Base-by-base conservation (phyloP, 768 basidiomycete genomes). In the Collybia sp. region DNA sequence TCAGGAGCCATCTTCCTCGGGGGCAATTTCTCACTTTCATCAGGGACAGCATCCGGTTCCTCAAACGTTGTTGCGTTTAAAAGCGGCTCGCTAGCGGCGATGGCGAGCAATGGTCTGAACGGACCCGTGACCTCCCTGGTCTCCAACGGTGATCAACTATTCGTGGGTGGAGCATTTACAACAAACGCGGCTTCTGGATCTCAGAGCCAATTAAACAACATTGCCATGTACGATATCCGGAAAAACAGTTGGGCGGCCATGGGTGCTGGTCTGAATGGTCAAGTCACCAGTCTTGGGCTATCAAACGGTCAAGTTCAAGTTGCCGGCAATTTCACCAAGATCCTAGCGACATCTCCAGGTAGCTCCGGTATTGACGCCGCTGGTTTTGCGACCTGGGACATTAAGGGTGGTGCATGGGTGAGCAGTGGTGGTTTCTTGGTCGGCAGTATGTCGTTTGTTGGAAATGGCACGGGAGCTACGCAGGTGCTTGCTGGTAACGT, bases 91-190 rank as follows among this genome's bases (percentile, higher is more conserved):
- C 67, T 90, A 20, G 56, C 67, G 8, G 56, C 74, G 0, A 58
- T 93, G 13, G 58, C 83, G 0, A 68, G 75, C 11, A 75, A 76
- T 19, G 96, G 96, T 9, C 72, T 98, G 44, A 82, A 94, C 58
- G 94, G 89, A 2, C 64, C 75, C 8, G 90, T 98, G 8, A 71
- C 76, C 8, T 76, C 89, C 0, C 60, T 94, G 34, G 69, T 76
- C n/a, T 56, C 86, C 30, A 66, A 73, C 44, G 82, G 78, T 10
- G 74, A 87, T 54, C 70, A 69, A 15, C 64, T 98, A 10, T 96
- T 77, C 60, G 81, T 94, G 34, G 95, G 92, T n/a, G 96, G 96
- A 1, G 70, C 81, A 0, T 99, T 99, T 69, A 75, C 72, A 0
- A 83, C 88, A 50, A 88, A 91, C 0, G 61, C 63, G 1, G 67